Percentiles rank a stretch among this genome's conserved stretches.
These are phyloP conservation scores for Pythium apleroticum DNA, from an alignment of 352 stramenopile genomes.

Conservation along the genomic window DNA sequence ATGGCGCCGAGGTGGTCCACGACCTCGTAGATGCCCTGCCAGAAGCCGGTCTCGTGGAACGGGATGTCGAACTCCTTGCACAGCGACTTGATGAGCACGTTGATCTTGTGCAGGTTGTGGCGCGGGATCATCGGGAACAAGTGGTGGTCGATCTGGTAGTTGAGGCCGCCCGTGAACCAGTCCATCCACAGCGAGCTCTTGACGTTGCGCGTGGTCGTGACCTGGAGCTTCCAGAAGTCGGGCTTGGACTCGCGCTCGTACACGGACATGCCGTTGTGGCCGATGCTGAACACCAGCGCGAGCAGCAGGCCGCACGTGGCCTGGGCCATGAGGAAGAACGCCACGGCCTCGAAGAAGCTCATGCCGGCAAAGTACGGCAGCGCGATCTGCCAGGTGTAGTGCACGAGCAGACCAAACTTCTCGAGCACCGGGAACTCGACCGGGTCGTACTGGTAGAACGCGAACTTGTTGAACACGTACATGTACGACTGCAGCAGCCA, in stretches of 20 bases:
- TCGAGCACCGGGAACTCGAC: constrained; percentile 87
- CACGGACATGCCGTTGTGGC: constrained; percentile 98
- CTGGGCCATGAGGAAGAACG: constrained; percentile 85
- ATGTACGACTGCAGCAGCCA: constrained; percentile 97
- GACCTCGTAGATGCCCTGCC: constrained; percentile 92
- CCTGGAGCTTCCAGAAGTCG: constrained; percentile 98
- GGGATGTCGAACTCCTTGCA: constrained; percentile 96
- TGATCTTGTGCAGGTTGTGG: constrained; percentile 94
- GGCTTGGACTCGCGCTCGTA: constrained; percentile 95
- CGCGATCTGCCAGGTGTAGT: constrained; percentile 93
- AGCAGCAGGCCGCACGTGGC: constrained; percentile 94
- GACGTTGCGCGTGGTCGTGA: constrained; percentile 98
- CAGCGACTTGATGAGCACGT: constrained; percentile 94
- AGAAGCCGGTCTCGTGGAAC: constrained; percentile 96
- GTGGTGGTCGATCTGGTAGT: constrained; percentile 99
- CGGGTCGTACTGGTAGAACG: constrained; percentile 80
- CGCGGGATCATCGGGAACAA: constrained; percentile 97
- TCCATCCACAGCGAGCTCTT: constrained; percentile 93
- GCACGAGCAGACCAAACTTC: constrained; percentile 70
- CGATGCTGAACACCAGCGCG: constrained; percentile 95
- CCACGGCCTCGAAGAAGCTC: constrained; percentile 63
- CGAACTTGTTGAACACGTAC: constrained; percentile 91
- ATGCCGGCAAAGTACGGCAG: constrained; percentile 67
- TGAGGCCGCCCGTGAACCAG: constrained; percentile 98
- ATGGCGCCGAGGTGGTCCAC: constrained; percentile 93